Evolutionary conservation across 2,329 filamentous ascomycete species (phyloP).

Genomic region (Calonectria pseudoreteaudii): DNA sequence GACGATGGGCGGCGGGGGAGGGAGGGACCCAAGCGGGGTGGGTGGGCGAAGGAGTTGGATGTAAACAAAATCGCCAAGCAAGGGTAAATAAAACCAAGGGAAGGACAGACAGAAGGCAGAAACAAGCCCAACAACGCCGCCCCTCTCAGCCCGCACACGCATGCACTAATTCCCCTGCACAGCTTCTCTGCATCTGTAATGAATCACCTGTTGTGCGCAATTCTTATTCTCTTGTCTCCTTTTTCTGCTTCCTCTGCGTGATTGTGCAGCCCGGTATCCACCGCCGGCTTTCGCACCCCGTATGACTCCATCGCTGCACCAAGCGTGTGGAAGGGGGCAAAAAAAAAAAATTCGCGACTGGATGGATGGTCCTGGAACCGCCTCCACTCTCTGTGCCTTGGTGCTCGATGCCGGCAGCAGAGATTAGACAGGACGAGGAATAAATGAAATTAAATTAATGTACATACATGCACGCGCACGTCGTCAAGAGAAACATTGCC

Average conservation of each 20-base stretch:
- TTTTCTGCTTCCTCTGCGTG: neutral
- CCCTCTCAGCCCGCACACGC: neutral
- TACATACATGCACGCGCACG: neutral
- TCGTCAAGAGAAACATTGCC: neutral
- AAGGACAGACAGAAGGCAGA: constrained; percentile 14
- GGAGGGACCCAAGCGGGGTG: constrained; percentile 25
- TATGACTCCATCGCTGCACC: constrained; percentile 13
- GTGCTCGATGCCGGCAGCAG: neutral
- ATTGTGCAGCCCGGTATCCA: neutral
- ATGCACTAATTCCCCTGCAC: neutral
- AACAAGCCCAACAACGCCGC: neutral
- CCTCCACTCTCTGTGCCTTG: neutral
- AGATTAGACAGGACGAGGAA: neutral
- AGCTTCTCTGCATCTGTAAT: constrained; percentile 3
- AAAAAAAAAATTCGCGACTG: neutral
- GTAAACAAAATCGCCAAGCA: constrained; percentile 39
- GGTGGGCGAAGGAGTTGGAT: constrained; percentile 24
- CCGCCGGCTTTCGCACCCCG: neutral
- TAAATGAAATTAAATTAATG: neutral
- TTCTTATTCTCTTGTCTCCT: neutral
- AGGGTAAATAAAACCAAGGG: constrained; percentile 21
- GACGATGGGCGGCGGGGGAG: constrained; percentile 7
- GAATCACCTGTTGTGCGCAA: neutral
- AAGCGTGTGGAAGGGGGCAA: neutral
- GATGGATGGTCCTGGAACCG: neutral